Evolutionary conservation across 2,329 filamentous ascomycete species (phyloP).

Genomic region (Emydomyces testavorans): DNA sequence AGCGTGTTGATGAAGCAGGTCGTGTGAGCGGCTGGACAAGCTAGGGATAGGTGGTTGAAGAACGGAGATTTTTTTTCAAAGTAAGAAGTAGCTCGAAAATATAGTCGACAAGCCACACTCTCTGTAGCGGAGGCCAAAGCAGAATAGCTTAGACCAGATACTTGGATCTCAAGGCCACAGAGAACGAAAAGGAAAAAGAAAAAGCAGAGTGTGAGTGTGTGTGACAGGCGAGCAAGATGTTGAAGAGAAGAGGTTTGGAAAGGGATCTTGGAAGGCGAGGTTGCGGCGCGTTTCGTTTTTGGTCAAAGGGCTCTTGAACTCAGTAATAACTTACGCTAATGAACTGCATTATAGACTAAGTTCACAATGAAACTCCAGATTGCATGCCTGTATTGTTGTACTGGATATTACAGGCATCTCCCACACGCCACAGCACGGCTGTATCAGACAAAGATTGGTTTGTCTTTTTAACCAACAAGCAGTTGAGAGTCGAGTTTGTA

Average conservation of each 20-base stretch:
- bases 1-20: slow-evolving; percentile 1
- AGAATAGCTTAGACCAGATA: slow-evolving; percentile 1
- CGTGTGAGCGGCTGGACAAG: slow-evolving; percentile 7
- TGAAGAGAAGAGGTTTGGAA: slow-evolving; percentile 15
- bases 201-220: slow-evolving; percentile 17
- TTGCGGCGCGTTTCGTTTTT: slow-evolving; percentile 15
- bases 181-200: slow-evolving; percentile 16
- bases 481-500: too few species aligned
- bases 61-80: slow-evolving; percentile 7
- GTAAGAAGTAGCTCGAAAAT: background rate
- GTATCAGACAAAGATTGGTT: background rate
- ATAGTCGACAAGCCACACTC: background rate
- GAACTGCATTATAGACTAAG: background rate
- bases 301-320: slow-evolving; percentile 1
- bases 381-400: background rate
- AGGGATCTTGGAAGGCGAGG: slow-evolving; percentile 13
- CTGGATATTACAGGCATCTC: background rate
- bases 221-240: slow-evolving; percentile 17
- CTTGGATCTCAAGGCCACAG: background rate
- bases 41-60: slow-evolving; percentile 1
- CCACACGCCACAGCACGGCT: background rate
- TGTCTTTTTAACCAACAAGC: background rate
- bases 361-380: background rate
- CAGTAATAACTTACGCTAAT: slow-evolving; percentile 7
- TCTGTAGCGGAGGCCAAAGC: slow-evolving; percentile 16